Evolutionary conservation across 192 early-diverging fungal species (phyloP), one percentile per base, ranked within the genome.

Genomic region (Cladochytrium replicatum): DNA sequence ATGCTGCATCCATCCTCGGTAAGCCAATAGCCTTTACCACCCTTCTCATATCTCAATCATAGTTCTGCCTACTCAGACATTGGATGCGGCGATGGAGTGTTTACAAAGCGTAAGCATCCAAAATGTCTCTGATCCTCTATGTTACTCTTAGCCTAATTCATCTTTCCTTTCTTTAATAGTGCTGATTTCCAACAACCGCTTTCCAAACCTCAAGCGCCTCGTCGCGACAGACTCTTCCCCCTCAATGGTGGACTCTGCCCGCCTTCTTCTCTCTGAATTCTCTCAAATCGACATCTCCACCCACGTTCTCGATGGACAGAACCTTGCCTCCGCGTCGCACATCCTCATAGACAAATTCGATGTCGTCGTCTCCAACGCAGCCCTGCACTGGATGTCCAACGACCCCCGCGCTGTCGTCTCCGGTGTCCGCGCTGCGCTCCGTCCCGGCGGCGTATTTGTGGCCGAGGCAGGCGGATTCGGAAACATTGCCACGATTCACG

Each of bases 321-420:
- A 64, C 21, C 45, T 85, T 9, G 15, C 31, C 1, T 51, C 29
- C 43, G 71, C 9, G 47, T 60, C 15, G 50, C 64, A 34, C 64
- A 61, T 0, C 22, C 27, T 19, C 13, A 19, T 9, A 67, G 55
- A 6, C 22, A 54, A 55, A 9, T 84, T 84, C 62, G 83, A 85
- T 54, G 72, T 71, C 0, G 78, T 85, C 0, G 84, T 85, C 55
- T 77, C 78, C 1, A 84, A 71, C 50, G 83, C 43, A 80, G 81
- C 83, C 22, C 37, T 85, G 6, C 83, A 85, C 54, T 85, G 83
- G 83, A 81, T 85, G 74, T 82, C 68, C 39, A 44, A 64, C 32
- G 68, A 78, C 32, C 79, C 77, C 8, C 53, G 51, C 24, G 48
- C 68, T 24, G 79, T 82, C 7, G 72, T 83, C 54, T 48, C 64